Base-by-base conservation (phyloP, 2,329 filamentous ascomycete genomes). In the Fusarium graminum region DNA sequence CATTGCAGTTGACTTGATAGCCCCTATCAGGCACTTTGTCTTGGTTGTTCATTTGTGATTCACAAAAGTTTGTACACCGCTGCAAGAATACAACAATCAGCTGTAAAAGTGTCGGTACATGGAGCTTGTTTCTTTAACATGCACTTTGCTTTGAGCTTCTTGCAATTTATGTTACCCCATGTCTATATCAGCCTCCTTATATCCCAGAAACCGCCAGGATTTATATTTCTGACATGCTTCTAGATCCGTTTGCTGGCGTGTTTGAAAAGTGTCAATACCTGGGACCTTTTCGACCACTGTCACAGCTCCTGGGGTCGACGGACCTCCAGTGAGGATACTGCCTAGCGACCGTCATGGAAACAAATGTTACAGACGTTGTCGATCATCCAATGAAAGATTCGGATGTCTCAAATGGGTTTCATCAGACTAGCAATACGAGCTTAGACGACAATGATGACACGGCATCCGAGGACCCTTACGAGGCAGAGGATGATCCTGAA, bases 361-460 rank as follows among this genome's bases (percentile, higher is more conserved):
- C 36, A 43, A 52, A 41, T 55, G 80, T 70, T 56, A 80, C 81
- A 78, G 81, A 82, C 49, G 74, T 75, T 44, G 80, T 80, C 41
- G 81, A 84, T 45, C 78, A 80, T 62, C 77, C 76, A 38, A 81
- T 82, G 78, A 73, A 75, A 43, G 81, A 82, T 68, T 81, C 73
- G 17, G 76, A 74, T 51, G 59, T 55, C 26, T 34, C 71, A 7
- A 78, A 76, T 44, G 74, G 71, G 13, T 30, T 71, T 41, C 62
- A 52, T 9, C 65, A 52, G 30, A 54, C 46, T 12, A 59, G 53
- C 32, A 66, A 55, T 43, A 66, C 66, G 44, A 66, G 51, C 26
- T 57, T 74, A 34, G 32, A 34, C 17, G 76, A 77, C n/a, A 72
- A 77, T 9, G 76, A 77, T 28, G 76, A 75, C 41, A 74, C 72